Evolutionary conservation across 1,139 yeast species (phyloP).

Genomic region (Pichia inconspicua): DNA sequence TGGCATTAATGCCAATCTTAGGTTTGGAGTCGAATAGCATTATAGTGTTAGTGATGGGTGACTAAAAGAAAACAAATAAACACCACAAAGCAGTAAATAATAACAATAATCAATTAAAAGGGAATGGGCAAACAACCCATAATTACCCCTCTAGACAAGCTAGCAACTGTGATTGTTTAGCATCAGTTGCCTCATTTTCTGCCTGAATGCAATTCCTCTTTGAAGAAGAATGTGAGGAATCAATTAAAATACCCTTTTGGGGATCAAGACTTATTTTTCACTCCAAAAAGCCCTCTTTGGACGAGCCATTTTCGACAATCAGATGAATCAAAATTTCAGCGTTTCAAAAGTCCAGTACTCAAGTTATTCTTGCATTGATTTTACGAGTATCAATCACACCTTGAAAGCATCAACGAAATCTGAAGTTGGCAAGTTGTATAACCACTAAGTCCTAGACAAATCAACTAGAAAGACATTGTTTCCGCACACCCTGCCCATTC

Average conservation of each 20-base stretch:
- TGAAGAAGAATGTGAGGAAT: background rate
- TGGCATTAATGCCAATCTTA: background rate
- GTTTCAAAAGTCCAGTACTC: too few relatives aligned
- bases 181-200: background rate
- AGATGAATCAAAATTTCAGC: too few relatives aligned
- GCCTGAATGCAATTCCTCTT: background rate
- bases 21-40: background rate
- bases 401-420: too few relatives aligned
- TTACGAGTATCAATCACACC: too few relatives aligned
- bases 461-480: too few relatives aligned
- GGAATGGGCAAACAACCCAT: background rate
- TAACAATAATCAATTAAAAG: background rate
- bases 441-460: too few relatives aligned
- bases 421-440: too few relatives aligned
- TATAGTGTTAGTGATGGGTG: background rate
- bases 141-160: background rate
- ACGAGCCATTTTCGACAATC: background rate
- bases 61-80: background rate
- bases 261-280: background rate
- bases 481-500: too few relatives aligned
- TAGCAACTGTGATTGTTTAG: background rate
- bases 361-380: too few relatives aligned
- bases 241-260: background rate
- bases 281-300: background rate
- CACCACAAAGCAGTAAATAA: background rate